Evolutionary conservation across 495 filamentous ascomycete species (phyloP).

Genomic region (Daldinia vernicosa): DNA sequence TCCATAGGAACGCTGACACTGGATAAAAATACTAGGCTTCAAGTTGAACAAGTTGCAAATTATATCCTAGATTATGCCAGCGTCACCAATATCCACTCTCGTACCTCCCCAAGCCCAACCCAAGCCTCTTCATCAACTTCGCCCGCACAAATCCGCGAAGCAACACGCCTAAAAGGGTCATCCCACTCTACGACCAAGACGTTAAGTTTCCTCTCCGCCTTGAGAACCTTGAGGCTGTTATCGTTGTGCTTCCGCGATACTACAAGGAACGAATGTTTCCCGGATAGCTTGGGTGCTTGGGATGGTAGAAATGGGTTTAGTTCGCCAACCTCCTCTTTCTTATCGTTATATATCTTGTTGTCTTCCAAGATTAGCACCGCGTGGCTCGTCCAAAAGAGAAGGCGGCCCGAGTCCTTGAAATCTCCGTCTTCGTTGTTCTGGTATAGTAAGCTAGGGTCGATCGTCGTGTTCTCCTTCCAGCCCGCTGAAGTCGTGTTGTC

Average conservation of each 20-base stretch:
- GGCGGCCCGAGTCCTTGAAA: slow-evolving; percentile 24
- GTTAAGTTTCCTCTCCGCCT: slow-evolving; percentile 18
- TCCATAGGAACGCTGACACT: too few relatives aligned
- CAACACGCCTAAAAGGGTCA: slow-evolving; percentile 9
- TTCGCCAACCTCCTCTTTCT: slow-evolving; percentile 14
- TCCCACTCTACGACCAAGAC: slow-evolving; percentile 21
- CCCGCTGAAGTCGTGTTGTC: slow-evolving; percentile 19
- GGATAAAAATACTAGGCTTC: too few relatives aligned
- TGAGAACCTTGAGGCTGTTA: slow-evolving; percentile 12
- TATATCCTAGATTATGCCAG: neutral
- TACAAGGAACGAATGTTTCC: slow-evolving; percentile 21
- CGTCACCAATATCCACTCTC: slow-evolving; percentile 27
- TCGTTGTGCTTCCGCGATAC: slow-evolving; percentile 23
- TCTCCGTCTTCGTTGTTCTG: slow-evolving; percentile 3
- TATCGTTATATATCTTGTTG: slow-evolving; percentile 16
- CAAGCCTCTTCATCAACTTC: slow-evolving; percentile 16
- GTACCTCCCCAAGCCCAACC: slow-evolving; percentile 13
- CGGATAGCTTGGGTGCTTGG: slow-evolving; percentile 5
- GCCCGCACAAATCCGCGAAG: slow-evolving; percentile 9
- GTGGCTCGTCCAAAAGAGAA: slow-evolving; percentile 37
- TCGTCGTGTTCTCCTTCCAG: slow-evolving; percentile 16
- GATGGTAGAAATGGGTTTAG: slow-evolving; percentile 1
- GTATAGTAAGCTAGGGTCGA: slow-evolving; percentile 10
- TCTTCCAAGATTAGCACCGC: slow-evolving; percentile 12
- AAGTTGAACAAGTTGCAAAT: neutral